Conservation (phyloP, 768 basidiomycete species). For the Pulveroboletus sp. region DNA sequence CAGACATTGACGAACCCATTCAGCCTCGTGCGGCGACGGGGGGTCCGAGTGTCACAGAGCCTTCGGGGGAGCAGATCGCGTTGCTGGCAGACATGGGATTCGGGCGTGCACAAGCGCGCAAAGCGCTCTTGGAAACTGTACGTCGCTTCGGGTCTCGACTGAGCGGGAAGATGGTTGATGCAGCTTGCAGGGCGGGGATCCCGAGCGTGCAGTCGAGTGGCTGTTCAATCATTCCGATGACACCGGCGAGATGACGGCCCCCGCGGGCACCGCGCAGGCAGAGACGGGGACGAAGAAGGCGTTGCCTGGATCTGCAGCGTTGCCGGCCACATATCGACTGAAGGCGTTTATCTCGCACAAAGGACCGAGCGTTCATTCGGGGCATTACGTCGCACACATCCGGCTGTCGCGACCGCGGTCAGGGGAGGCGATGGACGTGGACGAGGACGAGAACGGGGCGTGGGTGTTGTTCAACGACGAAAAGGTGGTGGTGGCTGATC, state of each 20-base stretch:
- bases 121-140: slow-evolving; percentile 85
- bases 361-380: slow-evolving; percentile 91
- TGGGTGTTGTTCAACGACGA: slow-evolving; percentile 98
- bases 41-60: slow-evolving; percentile 38
- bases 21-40: slow-evolving; percentile 17
- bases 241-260: slow-evolving; percentile 50
- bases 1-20: slow-evolving; percentile 87
- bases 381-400: slow-evolving; percentile 87
- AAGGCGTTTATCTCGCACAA: slow-evolving; percentile 98
- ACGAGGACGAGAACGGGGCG: slow-evolving; percentile 30
- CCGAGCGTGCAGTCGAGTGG: slow-evolving; percentile 93
- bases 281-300: too few species aligned
- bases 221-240: slow-evolving; percentile 92
- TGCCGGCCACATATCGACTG: slow-evolving; percentile 76
- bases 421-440: slow-evolving; percentile 27
- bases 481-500: slow-evolving; percentile 89
- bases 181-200: slow-evolving; percentile 52
- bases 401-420: slow-evolving; percentile 20
- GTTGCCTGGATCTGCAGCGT: slow-evolving; percentile 21
- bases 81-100: slow-evolving; percentile 94
- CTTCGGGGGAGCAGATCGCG: slow-evolving; percentile 61
- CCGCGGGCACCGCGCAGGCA: too few species aligned
- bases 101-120: slow-evolving; percentile 71
- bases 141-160: slow-evolving; percentile 21
- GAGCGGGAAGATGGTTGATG: neutral